Percentiles rank a stretch among this genome's conserved stretches.
Conservation (phyloP, 768 basidiomycete genomes). For the Fomitopsis serialis region DNA sequence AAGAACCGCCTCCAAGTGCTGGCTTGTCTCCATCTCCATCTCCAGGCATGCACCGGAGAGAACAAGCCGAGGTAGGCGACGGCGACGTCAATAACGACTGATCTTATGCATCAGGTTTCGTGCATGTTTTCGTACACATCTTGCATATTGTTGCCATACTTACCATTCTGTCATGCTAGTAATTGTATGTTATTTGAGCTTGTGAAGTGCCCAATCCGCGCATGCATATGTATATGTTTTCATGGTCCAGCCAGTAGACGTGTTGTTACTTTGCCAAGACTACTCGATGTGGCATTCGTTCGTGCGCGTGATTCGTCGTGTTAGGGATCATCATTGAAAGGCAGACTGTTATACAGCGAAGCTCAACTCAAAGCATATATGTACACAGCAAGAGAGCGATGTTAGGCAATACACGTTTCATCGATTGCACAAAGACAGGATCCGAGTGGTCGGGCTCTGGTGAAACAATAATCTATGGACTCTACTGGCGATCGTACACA, state of each 20-base stretch:
- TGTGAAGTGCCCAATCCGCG: too few species aligned
- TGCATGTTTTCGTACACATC: neutral
- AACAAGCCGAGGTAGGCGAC: constrained; percentile 34
- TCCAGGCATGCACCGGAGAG: constrained; percentile 34
- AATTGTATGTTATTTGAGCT: constrained; percentile 1
- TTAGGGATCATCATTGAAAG: too few species aligned
- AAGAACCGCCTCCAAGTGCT: constrained; percentile 30
- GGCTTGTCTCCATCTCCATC: constrained; percentile 1
- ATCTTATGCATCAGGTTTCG: neutral
- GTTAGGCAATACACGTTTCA: neutral
- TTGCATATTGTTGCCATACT: constrained; percentile 2
- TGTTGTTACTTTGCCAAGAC: too few species aligned
- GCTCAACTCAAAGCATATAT: constrained; percentile 1
- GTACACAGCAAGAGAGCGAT: neutral
- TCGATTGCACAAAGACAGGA: neutral
- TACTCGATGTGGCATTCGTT: too few species aligned
- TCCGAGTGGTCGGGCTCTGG: constrained; percentile 1
- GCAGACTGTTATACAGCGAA: constrained; percentile 9
- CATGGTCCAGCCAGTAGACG: constrained; percentile 9
- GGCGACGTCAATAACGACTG: constrained; percentile 6
- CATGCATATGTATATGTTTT: constrained; percentile 11
- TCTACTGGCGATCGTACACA: constrained; percentile 20
- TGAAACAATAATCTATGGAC: constrained; percentile 19
- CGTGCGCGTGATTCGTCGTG: too few species aligned
- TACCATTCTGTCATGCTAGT: constrained; percentile 17